phyloP scores from a whole-genome alignment of 78 protist species.

The slime mould (Dictyostelium discoideum) region DNA sequence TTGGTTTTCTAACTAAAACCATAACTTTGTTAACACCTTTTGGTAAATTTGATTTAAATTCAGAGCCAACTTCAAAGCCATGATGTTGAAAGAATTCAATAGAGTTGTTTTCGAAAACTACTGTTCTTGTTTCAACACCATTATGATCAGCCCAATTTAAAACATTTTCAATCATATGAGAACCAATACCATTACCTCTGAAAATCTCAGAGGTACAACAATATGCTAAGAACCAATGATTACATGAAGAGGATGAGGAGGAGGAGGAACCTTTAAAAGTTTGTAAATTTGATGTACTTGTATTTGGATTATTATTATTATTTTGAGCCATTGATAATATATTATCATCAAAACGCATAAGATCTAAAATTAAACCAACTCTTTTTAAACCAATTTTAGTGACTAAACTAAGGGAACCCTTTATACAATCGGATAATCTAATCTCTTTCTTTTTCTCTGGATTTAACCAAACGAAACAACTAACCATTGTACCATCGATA shows the following conservation, averaged over 20 bases:
- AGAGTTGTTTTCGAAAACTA: background rate
- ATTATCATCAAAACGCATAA: conserved; percentile 4
- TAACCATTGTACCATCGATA: background rate
- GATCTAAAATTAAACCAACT: background rate
- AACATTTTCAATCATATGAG: background rate
- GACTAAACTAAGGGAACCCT: conserved; percentile 13
- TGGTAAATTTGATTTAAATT: conserved; percentile 28
- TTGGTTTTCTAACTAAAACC: conserved; percentile 25
- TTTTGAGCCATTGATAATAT: background rate
- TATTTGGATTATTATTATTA: background rate
- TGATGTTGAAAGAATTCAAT: conserved; percentile 49
- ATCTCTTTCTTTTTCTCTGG: conserved; percentile 57
- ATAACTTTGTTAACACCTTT: conserved; percentile 1
- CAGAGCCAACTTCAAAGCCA: conserved; percentile 20
- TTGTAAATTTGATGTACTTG: background rate
- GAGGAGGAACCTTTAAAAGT: no score
- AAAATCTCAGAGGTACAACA: conserved; percentile 3
- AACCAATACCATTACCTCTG: conserved; percentile 41
- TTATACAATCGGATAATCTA: conserved; percentile 4
- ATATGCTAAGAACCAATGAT: conserved; percentile 50
- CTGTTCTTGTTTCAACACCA: background rate
- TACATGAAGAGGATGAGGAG: background rate
- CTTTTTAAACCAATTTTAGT: conserved; percentile 35
- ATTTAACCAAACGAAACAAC: conserved; percentile 10
- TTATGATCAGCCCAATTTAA: conserved; percentile 45